These are phyloP conservation scores for Penicillium sclerotigenum DNA, from an alignment of 2,329 filamentous ascomycete species.

Conservation along the genomic window DNA sequence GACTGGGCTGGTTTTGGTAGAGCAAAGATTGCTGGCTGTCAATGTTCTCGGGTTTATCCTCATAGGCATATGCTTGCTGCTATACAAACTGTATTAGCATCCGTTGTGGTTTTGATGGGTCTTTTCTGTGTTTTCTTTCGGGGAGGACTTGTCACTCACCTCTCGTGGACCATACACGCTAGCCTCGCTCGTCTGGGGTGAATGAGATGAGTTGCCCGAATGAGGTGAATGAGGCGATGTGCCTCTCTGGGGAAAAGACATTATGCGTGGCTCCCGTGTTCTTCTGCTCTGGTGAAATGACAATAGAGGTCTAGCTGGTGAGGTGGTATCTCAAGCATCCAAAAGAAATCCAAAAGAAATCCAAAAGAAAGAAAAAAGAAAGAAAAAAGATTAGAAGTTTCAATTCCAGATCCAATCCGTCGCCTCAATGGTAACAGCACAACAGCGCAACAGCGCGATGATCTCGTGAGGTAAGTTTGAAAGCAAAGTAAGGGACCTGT, in stretches of 20 bases:
- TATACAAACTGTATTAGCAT: not conserved
- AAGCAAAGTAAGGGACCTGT: not conserved
- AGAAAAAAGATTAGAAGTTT: not conserved
- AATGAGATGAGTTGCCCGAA: constrained; percentile 18
- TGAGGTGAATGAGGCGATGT: constrained; percentile 22
- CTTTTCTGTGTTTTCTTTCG: constrained; percentile 1
- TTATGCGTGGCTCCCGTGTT: constrained; percentile 13
- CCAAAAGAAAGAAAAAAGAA: no score
- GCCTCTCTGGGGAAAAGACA: constrained; percentile 17
- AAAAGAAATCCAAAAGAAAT: no score
- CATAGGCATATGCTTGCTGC: constrained; percentile 18
- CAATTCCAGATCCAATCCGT: not conserved
- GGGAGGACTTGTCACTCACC: constrained; percentile 14
- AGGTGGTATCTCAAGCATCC: not conserved
- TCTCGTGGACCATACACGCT: constrained; percentile 16
- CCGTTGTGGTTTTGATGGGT: not conserved
- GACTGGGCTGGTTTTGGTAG: constrained; percentile 38
- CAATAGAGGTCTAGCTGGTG: not conserved
- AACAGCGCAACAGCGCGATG: not conserved
- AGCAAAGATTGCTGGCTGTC: constrained; percentile 28
- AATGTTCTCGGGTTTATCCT: constrained; percentile 21
- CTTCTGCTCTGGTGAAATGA: not conserved
- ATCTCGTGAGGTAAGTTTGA: not conserved
- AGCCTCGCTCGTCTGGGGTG: constrained; percentile 18
- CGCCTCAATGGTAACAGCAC: not conserved